Evolutionary conservation across 352 stramenopile genomes (phyloP).

Genomic region (Pseudoperonospora humuli): DNA sequence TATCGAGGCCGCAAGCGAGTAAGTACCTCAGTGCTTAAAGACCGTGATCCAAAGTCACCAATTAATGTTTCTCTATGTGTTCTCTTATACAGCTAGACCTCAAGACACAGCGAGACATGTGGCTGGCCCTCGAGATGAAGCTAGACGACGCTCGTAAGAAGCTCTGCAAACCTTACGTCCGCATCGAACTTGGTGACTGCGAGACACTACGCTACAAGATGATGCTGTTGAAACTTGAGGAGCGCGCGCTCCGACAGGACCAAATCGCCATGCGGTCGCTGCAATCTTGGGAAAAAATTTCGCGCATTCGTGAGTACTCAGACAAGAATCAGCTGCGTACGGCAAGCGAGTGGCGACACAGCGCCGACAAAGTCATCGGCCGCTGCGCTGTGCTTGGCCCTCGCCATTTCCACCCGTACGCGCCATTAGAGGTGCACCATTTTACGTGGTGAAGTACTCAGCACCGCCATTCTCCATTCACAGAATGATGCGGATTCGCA

Average conservation of each 20-base stretch:
- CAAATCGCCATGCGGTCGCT: conserved; percentile 20
- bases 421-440: conserved; percentile 12
- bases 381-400: conserved; percentile 7
- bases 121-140: conserved; percentile 27
- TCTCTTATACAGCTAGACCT: conserved; percentile 18
- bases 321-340: conserved; percentile 28
- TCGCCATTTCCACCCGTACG: conserved; percentile 23
- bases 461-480: not conserved
- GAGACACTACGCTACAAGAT: conserved; percentile 9
- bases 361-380: conserved; percentile 27
- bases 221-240: conserved; percentile 14
- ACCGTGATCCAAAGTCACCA: conserved; percentile 2
- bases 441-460: conserved; percentile 27
- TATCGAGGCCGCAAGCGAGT: conserved; percentile 37
- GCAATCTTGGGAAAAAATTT: conserved; percentile 17
- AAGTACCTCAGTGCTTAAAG: conserved; percentile 10
- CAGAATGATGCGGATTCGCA: no score
- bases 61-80: conserved; percentile 6
- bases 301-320: conserved; percentile 30
- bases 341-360: conserved; percentile 30
- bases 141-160: conserved; percentile 12
- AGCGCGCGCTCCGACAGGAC: conserved; percentile 22
- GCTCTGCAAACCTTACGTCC: conserved; percentile 12
- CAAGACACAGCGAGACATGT: conserved; percentile 20
- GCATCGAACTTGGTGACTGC: not conserved